phyloP scores from a whole-genome alignment of 352 stramenopile species.

The Phytophthora idaei region DNA sequence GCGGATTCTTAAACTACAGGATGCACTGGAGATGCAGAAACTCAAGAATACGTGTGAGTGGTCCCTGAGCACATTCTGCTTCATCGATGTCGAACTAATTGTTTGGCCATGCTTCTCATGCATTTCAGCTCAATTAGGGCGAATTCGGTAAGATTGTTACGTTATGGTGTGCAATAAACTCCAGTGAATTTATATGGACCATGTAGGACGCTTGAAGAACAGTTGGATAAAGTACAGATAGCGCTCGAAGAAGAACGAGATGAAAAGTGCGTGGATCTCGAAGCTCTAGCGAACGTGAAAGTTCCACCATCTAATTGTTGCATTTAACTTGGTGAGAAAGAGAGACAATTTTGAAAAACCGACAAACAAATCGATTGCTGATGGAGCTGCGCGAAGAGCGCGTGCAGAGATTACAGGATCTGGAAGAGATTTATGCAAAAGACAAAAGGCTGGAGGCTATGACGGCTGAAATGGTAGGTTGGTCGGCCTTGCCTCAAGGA shows the following conservation, averaged over 20 bases:
- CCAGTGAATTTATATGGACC: background rate
- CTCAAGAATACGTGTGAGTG: slow-evolving; percentile 79
- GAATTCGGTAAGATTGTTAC: slow-evolving; percentile 47
- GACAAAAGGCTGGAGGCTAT: slow-evolving; percentile 75
- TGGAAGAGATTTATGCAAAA: slow-evolving; percentile 84
- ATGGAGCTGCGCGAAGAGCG: slow-evolving; percentile 77
- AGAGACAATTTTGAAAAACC: slow-evolving; percentile 76
- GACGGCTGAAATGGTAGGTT: slow-evolving; percentile 56
- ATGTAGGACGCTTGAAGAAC: slow-evolving; percentile 61
- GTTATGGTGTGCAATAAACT: background rate
- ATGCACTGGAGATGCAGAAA: slow-evolving; percentile 80
- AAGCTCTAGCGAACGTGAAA: background rate
- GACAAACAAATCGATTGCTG: slow-evolving; percentile 66
- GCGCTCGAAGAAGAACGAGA: slow-evolving; percentile 70
- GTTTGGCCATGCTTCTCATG: background rate
- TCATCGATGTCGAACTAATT: background rate
- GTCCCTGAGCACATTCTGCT: background rate
- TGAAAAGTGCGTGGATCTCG: slow-evolving; percentile 57
- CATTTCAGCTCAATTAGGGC: slow-evolving; percentile 58
- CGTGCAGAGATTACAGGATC: slow-evolving; percentile 77
- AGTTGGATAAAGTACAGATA: slow-evolving; percentile 65
- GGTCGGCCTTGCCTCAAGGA: background rate
- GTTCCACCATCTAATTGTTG: background rate
- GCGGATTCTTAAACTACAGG: slow-evolving; percentile 79
- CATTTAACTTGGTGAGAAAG: slow-evolving; percentile 20